Base-by-base conservation (phyloP, 1,284 basidiomycete genomes). In the Clitocybe nebularis region DNA sequence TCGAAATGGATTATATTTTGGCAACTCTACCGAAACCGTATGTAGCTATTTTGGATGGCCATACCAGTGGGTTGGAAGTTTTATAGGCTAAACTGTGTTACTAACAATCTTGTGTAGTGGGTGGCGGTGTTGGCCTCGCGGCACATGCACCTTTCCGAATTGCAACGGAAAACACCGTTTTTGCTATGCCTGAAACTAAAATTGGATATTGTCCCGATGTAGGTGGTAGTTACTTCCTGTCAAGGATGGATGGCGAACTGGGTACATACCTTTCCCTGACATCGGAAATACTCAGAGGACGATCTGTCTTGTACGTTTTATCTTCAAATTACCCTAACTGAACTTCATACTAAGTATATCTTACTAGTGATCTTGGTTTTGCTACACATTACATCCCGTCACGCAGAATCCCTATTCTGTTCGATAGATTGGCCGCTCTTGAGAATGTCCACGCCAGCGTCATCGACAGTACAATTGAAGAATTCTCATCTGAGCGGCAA, bases 141-240 rank as follows among this genome's bases (percentile, higher is more conserved):
- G 81, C 88, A n/a, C 82, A 89, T 49, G 94, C 93, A 3, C 79
- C 84, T 0, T 93, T 99, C 67, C 79, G 96, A 48, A 78, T 99
- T 45, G 94, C 94, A 3, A 98, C 96, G 3, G 93, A 97, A 63
- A 88, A 88, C 33, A 97, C 95, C 0, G 50, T 77, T 0, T 90
- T 94, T 60, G 89, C 93, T n/a, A 99, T 99, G 95, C 96, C 96
- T 24, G 93, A 97, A 68, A 90, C 90, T 16, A 92, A 89, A 60
- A 94, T 95, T 51, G 93, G 89, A 29, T 89, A 86, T 55, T 84
- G 74, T 54, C 93, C 92, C 21, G 92, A 95, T 64, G 95, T 99
- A 37, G 96, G 96, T 25, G 89, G 88, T 30, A 93, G 81, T 53
- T 89, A 86, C 67, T 93, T 93, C 67, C 72, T 99, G 41, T 84